A percentile compares a stretch with the other conserved stretches of the same genome.
phyloP scores from a whole-genome alignment of 1,284 basidiomycete genomes.

The Cutaneotrichosporon daszewskae region DNA sequence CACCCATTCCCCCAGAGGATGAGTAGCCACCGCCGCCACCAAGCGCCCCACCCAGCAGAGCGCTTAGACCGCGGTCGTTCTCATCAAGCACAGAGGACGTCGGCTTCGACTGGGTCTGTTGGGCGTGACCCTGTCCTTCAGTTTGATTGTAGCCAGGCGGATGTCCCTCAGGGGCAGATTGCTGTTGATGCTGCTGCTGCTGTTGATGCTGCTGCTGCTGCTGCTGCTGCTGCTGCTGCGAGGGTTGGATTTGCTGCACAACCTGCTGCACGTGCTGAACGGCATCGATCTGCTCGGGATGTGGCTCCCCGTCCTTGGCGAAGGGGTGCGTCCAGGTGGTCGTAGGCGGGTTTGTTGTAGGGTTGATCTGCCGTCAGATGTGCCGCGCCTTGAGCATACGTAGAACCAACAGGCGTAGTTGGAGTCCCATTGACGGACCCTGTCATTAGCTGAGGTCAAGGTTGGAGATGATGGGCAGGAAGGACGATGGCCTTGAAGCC shows the following conservation, averaged over 20 bases:
- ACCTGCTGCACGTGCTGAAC: slow-evolving; percentile 10
- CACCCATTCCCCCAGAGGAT: slow-evolving; percentile 7
- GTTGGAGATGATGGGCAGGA: not conserved
- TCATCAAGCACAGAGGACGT: not conserved
- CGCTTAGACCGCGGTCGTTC: slow-evolving; percentile 13
- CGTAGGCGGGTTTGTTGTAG: slow-evolving; percentile 31
- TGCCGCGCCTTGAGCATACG: not conserved
- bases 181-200: not conserved
- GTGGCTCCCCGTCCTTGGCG: slow-evolving; percentile 22
- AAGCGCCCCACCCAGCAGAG: slow-evolving; percentile 6
- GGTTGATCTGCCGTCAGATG: slow-evolving; percentile 24
- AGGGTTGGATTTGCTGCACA: too few relatives aligned
- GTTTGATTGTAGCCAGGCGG: not conserved
- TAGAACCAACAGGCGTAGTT: slow-evolving; percentile 31
- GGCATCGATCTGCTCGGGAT: slow-evolving; percentile 30
- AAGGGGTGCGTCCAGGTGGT: slow-evolving; percentile 36
- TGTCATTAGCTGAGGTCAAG: slow-evolving; percentile 1
- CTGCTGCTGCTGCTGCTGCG: not conserved
- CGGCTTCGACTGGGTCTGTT: not conserved
- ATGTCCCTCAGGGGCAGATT: slow-evolving; percentile 1
- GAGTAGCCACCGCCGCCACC: too few relatives aligned
- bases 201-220: not conserved
- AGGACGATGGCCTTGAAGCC: too few relatives aligned
- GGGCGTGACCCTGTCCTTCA: slow-evolving; percentile 5
- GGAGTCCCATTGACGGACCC: slow-evolving; percentile 34